phyloP scores from a whole-genome alignment of 805 yeast genomes.

The Kodamaea neixiangensis region DNA sequence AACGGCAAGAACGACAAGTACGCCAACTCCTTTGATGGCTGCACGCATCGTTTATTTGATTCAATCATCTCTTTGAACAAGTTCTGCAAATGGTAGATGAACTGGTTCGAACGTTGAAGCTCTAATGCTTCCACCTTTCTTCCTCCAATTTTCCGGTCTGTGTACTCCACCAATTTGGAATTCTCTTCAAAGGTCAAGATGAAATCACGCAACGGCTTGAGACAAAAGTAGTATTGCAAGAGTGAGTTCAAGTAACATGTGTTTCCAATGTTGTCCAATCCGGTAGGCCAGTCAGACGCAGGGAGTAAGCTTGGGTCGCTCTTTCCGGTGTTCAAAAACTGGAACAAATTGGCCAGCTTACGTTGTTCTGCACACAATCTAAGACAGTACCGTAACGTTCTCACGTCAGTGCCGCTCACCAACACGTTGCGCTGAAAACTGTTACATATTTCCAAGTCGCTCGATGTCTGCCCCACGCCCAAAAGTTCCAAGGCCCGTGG shows the following conservation, averaged over 20 bases:
- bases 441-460: conserved; percentile 57
- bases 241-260: conserved; percentile 79
- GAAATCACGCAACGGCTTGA: conserved; percentile 74
- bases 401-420: conserved; percentile 45
- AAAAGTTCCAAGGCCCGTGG: conserved; percentile 48
- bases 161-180: conserved; percentile 14
- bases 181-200: conserved; percentile 55
- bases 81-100: conserved; percentile 68
- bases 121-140: conserved; percentile 78
- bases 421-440: conserved; percentile 46
- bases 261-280: conserved; percentile 91
- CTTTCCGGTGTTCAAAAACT: conserved; percentile 62
- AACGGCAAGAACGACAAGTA: conserved; percentile 82
- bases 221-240: conserved; percentile 84
- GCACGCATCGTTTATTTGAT: conserved; percentile 62
- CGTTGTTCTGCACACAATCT: conserved; percentile 54
- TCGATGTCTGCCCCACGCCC: conserved; percentile 51
- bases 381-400: conserved; percentile 58
- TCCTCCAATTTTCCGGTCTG: conserved; percentile 77
- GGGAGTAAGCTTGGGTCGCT: conserved; percentile 61
- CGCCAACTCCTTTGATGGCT: conserved; percentile 83
- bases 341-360: conserved; percentile 54
- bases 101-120: conserved; percentile 78
- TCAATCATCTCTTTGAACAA: conserved; percentile 71
- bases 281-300: conserved; percentile 80